These are phyloP conservation scores for Jatropha multifida DNA, from an alignment of 441 rosid genomes.

Conservation along the genomic window DNA sequence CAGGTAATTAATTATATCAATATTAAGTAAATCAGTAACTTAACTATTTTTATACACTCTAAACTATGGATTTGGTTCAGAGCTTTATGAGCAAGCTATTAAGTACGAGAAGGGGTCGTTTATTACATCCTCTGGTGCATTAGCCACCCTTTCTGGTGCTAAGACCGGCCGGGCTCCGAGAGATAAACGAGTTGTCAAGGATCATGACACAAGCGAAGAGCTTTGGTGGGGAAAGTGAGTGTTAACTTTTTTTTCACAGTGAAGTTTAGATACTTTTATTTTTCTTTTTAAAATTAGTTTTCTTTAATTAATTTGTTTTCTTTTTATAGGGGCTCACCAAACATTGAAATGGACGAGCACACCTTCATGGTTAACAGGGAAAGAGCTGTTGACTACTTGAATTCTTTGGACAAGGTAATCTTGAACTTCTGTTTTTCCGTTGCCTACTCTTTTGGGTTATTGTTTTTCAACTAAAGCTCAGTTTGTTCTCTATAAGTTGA, in stretches of 20 bases:
- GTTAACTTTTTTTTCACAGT: too few species aligned
- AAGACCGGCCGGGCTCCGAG: conserved; percentile 90
- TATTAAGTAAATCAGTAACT: too few species aligned
- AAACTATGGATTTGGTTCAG: conserved; percentile 31
- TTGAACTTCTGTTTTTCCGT: not conserved
- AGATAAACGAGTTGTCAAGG: conserved; percentile 90
- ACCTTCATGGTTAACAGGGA: conserved; percentile 89
- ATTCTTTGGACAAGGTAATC: conserved; percentile 81
- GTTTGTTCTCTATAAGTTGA: too few species aligned
- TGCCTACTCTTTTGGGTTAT: too few species aligned
- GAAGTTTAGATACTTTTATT: too few species aligned
- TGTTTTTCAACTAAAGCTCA: too few species aligned
- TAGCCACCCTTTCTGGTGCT: conserved; percentile 92
- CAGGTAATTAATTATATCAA: conserved; percentile 41
- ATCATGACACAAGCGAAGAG: conserved; percentile 55
- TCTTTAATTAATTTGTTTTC: not conserved
- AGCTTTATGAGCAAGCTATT: conserved; percentile 93
- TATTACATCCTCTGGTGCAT: conserved; percentile 73
- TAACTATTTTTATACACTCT: not conserved
- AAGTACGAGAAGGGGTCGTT: conserved; percentile 89
- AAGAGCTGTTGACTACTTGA: conserved; percentile 96
- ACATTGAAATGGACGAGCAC: conserved; percentile 97
- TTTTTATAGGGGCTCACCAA: conserved; percentile 75
- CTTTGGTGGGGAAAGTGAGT: conserved; percentile 99
- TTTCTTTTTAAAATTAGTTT: not conserved